Evolutionary conservation across 352 stramenopile species (phyloP).

Genomic region (Globisporangium spiculum): DNA sequence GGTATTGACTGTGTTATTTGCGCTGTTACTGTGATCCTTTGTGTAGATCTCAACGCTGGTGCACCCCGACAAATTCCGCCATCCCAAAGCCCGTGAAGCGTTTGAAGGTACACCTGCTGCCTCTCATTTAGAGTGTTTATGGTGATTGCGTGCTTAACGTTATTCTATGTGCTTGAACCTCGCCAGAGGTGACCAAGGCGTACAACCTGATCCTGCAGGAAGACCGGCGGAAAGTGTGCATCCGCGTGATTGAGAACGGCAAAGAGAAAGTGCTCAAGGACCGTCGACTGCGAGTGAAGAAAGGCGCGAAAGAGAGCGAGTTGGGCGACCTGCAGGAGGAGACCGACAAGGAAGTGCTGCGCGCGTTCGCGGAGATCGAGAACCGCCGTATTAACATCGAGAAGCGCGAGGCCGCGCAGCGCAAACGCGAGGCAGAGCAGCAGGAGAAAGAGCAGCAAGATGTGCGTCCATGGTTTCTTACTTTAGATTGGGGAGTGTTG

Average conservation of each 20-base stretch:
- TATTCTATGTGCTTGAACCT: neutral
- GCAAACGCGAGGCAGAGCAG: slow-evolving; percentile 66
- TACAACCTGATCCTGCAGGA: slow-evolving; percentile 84
- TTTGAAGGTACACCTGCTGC: slow-evolving; percentile 64
- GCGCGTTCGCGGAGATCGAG: slow-evolving; percentile 84
- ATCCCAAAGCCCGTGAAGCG: slow-evolving; percentile 72
- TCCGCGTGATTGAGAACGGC: slow-evolving; percentile 78
- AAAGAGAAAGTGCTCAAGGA: slow-evolving; percentile 72
- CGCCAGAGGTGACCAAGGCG: slow-evolving; percentile 79
- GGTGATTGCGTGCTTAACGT: neutral
- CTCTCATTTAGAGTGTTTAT: neutral
- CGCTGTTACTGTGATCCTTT: neutral
- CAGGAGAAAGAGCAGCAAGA: slow-evolving; percentile 74
- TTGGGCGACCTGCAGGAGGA: slow-evolving; percentile 58
- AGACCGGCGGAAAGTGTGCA: slow-evolving; percentile 77
- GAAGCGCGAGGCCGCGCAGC: slow-evolving; percentile 62
- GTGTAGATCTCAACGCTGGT: slow-evolving; percentile 80
- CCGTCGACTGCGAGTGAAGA: slow-evolving; percentile 70
- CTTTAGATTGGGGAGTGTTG: neutral
- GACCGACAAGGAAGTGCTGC: slow-evolving; percentile 74
- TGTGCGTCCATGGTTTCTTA: slow-evolving; percentile 25
- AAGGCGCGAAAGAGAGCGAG: slow-evolving; percentile 71
- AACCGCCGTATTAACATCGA: slow-evolving; percentile 75
- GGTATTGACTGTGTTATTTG: neutral
- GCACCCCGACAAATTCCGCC: slow-evolving; percentile 83